phyloP scores from a whole-genome alignment of 2,329 filamentous ascomycete species.

The Paecilomyces dactylethromorphus region DNA sequence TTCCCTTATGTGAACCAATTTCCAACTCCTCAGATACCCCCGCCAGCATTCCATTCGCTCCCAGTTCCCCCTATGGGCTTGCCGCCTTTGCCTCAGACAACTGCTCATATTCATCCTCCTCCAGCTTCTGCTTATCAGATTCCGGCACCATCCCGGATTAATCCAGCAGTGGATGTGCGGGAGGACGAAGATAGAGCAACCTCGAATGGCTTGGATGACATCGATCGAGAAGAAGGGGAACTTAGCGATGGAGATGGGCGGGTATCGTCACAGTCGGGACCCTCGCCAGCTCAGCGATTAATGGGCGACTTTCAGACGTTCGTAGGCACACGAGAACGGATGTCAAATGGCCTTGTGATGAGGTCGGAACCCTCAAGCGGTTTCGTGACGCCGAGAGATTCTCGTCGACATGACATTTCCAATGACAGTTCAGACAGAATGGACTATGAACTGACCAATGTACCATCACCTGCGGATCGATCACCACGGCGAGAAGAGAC shows the following conservation, averaged over 20 bases:
- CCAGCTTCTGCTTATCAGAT: background rate
- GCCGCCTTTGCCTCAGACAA: slow-evolving; percentile 13
- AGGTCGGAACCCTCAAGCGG: background rate
- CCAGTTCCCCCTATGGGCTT: slow-evolving; percentile 17
- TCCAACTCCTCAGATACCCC: slow-evolving; percentile 21
- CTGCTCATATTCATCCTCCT: slow-evolving; percentile 8
- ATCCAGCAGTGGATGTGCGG: slow-evolving; percentile 5
- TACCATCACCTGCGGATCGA: slow-evolving; percentile 16
- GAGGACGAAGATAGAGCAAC: slow-evolving; percentile 9
- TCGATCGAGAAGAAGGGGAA: slow-evolving; percentile 66
- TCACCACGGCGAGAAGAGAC: slow-evolving; percentile 19
- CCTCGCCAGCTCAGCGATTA: background rate
- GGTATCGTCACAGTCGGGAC: slow-evolving; percentile 25
- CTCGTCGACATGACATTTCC: background rate
- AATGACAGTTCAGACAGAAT: slow-evolving; percentile 1
- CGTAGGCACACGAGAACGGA: background rate
- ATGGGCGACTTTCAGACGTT: background rate
- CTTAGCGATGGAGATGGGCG: slow-evolving; percentile 63
- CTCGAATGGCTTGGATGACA: slow-evolving; percentile 23
- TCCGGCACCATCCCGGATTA: slow-evolving; percentile 4
- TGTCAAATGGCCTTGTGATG: background rate
- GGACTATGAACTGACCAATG: slow-evolving; percentile 17
- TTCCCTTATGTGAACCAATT: slow-evolving; percentile 27
- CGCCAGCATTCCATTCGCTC: slow-evolving; percentile 26
- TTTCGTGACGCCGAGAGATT: background rate